Percentiles rank a stretch among this genome's conserved stretches.
Conservation (phyloP, 352 stramenopile species). For the Globisporangium cederbergense region DNA sequence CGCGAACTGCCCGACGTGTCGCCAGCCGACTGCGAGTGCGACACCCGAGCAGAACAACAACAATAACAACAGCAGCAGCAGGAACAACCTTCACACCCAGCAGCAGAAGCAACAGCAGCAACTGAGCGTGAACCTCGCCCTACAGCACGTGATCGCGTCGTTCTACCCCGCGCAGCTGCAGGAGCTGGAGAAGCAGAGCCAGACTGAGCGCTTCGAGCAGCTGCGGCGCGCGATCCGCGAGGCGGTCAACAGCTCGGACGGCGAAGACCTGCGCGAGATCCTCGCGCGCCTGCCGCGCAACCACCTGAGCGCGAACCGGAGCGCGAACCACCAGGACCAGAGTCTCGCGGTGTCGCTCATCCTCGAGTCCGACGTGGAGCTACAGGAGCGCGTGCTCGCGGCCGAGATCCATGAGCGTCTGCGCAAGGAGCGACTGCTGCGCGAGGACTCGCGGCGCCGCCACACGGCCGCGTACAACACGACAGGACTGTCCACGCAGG, state of each 20-base stretch:
- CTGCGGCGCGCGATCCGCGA: constrained; percentile 28
- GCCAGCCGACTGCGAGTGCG: constrained; percentile 12
- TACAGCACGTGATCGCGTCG: constrained; percentile 29
- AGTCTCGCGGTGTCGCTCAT: constrained; percentile 29
- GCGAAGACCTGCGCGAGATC: constrained; percentile 26
- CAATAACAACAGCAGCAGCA: no score
- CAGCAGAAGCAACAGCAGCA: neutral
- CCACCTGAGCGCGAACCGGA: constrained; percentile 5
- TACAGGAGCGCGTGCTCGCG: constrained; percentile 36
- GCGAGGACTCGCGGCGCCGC: constrained; percentile 33
- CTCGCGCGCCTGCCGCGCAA: constrained; percentile 22
- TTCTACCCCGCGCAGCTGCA: constrained; percentile 30
- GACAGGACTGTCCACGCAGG: constrained; percentile 12
- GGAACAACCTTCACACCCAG: neutral
- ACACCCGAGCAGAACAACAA: neutral
- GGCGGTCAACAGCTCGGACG: constrained; percentile 20
- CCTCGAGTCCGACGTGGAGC: constrained; percentile 29
- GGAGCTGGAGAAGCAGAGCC: constrained; percentile 26
- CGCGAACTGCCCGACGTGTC: constrained; percentile 36
- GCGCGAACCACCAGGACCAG: constrained; percentile 15
- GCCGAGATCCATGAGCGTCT: constrained; percentile 41
- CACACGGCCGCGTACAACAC: constrained; percentile 32
- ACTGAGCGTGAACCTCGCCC: constrained; percentile 29
- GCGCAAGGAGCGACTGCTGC: constrained; percentile 36
- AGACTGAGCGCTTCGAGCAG: constrained; percentile 24